These are phyloP conservation scores for Moesziomyces sp. DNA, from an alignment of 1,284 basidiomycete species.

Conservation along the genomic window DNA sequence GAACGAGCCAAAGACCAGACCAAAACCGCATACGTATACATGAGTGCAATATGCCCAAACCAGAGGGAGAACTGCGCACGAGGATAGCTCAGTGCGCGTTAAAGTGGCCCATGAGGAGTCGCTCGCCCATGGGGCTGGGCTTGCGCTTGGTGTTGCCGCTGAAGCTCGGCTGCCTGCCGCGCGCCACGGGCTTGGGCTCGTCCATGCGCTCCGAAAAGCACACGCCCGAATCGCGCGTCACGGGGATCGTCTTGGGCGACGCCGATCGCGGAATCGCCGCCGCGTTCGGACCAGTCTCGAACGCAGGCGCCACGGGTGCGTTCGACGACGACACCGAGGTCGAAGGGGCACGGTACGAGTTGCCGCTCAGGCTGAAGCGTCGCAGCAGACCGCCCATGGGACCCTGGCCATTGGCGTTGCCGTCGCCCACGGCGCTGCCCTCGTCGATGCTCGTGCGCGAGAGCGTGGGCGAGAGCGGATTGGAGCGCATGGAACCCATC, in stretches of 20 bases:
- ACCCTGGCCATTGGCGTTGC: constrained; percentile 4
- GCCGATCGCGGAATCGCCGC: constrained; percentile 37
- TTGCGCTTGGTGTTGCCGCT: constrained; percentile 46
- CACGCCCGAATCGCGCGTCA: constrained; percentile 34
- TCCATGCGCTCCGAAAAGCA: constrained; percentile 12
- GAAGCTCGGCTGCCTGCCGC: constrained; percentile 49
- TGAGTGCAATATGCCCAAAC: no score
- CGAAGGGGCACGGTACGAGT: constrained; percentile 27
- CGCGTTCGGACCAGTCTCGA: constrained; percentile 17
- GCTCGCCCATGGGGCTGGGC: constrained; percentile 63
- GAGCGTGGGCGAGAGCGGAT: constrained; percentile 42
- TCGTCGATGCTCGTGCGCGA: constrained; percentile 36
- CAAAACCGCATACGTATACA: no score
- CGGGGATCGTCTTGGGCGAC: constrained; percentile 30
- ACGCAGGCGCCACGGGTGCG: constrained; percentile 19
- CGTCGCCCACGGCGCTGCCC: constrained; percentile 22
- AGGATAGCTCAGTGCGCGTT: constrained; percentile 38
- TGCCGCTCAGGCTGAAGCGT: constrained; percentile 51
- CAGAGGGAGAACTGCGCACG: no score
- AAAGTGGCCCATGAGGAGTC: constrained; percentile 63
- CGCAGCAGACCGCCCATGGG: constrained; percentile 53
- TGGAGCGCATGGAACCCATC: constrained; percentile 43
- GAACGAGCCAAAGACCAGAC: no score
- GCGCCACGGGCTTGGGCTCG: constrained; percentile 12
- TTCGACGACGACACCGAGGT: not conserved